phyloP scores from a whole-genome alignment of 805 yeast species.

The Suhomyces faveliae region DNA sequence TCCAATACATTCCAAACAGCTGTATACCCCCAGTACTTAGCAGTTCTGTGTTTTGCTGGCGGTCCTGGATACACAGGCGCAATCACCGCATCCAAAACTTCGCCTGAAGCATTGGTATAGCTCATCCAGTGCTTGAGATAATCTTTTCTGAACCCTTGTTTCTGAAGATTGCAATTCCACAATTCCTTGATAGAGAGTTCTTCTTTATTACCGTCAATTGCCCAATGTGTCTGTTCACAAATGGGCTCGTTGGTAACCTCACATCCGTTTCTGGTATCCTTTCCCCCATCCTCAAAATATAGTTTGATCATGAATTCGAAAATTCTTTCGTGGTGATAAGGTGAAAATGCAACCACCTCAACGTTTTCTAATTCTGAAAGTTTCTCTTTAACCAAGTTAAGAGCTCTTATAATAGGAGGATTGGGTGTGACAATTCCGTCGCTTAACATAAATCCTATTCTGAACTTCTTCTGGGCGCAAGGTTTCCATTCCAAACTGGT shows the following conservation, averaged over 20 bases:
- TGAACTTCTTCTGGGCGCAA: conserved; percentile 1
- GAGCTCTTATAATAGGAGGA: conserved; percentile 6
- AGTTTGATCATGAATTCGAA: conserved; percentile 68
- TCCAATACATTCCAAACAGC: conserved; percentile 20
- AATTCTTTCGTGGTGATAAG: conserved; percentile 23
- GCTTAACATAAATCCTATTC: conserved; percentile 1
- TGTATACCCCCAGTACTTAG: conserved; percentile 22
- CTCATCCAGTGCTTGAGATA: conserved; percentile 15
- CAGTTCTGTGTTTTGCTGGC: conserved; percentile 17
- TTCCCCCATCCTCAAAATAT: conserved; percentile 53
- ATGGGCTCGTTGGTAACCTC: conserved; percentile 13
- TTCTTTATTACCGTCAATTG: conserved; percentile 9
- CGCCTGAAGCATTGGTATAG: conserved; percentile 7
- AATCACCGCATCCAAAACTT: conserved; percentile 14
- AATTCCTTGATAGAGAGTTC: conserved; percentile 12
- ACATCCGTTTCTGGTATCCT: conserved; percentile 13
- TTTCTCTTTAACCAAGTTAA: background rate
- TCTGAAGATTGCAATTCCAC: conserved; percentile 17
- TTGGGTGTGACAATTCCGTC: conserved; percentile 6
- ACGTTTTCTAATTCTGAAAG: background rate
- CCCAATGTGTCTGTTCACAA: conserved; percentile 5
- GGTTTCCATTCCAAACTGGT: background rate
- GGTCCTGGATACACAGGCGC: conserved; percentile 19
- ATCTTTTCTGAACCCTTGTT: conserved; percentile 16
- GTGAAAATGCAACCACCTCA: background rate